Evolutionary conservation across 2,329 filamentous ascomycete genomes (phyloP).

Genomic region (Aspergillus carbonarius): DNA sequence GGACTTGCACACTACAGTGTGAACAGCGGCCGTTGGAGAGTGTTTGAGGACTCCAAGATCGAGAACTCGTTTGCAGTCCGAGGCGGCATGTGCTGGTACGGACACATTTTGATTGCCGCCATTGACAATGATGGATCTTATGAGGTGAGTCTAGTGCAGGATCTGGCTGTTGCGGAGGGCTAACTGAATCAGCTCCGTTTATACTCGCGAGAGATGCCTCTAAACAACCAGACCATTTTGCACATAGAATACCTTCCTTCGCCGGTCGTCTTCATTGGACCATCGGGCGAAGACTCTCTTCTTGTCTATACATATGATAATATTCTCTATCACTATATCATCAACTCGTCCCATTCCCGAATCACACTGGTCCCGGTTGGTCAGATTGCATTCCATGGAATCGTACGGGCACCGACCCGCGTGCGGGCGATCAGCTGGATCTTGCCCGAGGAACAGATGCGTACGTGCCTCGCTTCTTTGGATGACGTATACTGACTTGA

Average conservation of each 20-base stretch:
- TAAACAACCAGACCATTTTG: slow-evolving; percentile 71
- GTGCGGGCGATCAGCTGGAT: slow-evolving; percentile 96
- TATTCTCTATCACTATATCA: slow-evolving; percentile 89
- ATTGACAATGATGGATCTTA: slow-evolving; percentile 82
- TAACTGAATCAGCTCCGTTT: slow-evolving; percentile 64
- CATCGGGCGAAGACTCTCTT: slow-evolving; percentile 89
- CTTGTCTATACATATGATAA: slow-evolving; percentile 98
- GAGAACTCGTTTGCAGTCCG: slow-evolving; percentile 91
- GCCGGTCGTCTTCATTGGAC: slow-evolving; percentile 84
- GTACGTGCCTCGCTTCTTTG: slow-evolving; percentile 43
- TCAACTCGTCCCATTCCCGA: slow-evolving; percentile 67
- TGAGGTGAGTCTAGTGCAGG: slow-evolving; percentile 52
- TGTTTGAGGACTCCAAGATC: slow-evolving; percentile 74
- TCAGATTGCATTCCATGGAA: slow-evolving; percentile 95
- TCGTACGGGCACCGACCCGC: slow-evolving; percentile 87
- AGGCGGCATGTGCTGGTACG: slow-evolving; percentile 98
- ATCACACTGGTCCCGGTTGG: slow-evolving; percentile 88
- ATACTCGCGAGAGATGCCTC: slow-evolving; percentile 79
- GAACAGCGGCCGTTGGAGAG: slow-evolving; percentile 92
- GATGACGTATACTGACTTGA: slow-evolving; percentile 14
- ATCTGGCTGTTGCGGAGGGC: neutral
- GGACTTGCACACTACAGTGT: slow-evolving; percentile 95
- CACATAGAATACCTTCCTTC: slow-evolving; percentile 76
- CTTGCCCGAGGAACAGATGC: slow-evolving; percentile 81
- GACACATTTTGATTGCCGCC: slow-evolving; percentile 89